These are phyloP conservation scores for Petrea volubilis DNA, from an alignment of 257 asterid genomes.

Conservation along the genomic window DNA sequence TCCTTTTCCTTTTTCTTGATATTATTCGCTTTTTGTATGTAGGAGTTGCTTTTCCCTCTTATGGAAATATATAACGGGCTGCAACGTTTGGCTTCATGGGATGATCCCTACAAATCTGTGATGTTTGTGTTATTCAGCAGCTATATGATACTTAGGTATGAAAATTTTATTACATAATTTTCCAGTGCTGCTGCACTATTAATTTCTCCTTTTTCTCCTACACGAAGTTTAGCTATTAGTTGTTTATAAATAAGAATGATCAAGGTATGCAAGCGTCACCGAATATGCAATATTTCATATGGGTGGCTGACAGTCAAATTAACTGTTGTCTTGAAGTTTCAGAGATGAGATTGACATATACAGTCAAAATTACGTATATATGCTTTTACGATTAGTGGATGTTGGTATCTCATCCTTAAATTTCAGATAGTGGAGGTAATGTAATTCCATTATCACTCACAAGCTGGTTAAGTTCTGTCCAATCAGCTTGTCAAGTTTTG, in stretches of 20 bases:
- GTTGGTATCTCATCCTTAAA: not conserved
- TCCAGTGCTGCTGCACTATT: not conserved
- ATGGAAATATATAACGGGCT: constrained; percentile 42
- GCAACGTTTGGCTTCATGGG: constrained; percentile 73
- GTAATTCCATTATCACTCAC: not conserved
- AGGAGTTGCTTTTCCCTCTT: constrained; percentile 85
- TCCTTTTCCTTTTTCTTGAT: constrained; percentile 20
- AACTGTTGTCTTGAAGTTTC: not conserved
- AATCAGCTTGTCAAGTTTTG: not conserved
- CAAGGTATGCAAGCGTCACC: not conserved
- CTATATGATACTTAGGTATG: constrained; percentile 61
- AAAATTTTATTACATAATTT: constrained; percentile 4
- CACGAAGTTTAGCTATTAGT: constrained; percentile 1
- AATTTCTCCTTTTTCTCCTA: not conserved
- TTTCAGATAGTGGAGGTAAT: not conserved
- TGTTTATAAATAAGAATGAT: not conserved
- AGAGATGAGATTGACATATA: not conserved
- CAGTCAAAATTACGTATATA: not conserved
- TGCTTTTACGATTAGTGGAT: not conserved
- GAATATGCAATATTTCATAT: not conserved
- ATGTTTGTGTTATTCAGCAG: constrained; percentile 55
- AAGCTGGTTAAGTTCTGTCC: not conserved
- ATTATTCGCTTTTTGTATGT: constrained; percentile 21
- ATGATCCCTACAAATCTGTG: constrained; percentile 69
- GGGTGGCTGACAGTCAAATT: not conserved